Base-by-base conservation (phyloP, 2,329 filamentous ascomycete genomes). In the Curvularia spicifera region DNA sequence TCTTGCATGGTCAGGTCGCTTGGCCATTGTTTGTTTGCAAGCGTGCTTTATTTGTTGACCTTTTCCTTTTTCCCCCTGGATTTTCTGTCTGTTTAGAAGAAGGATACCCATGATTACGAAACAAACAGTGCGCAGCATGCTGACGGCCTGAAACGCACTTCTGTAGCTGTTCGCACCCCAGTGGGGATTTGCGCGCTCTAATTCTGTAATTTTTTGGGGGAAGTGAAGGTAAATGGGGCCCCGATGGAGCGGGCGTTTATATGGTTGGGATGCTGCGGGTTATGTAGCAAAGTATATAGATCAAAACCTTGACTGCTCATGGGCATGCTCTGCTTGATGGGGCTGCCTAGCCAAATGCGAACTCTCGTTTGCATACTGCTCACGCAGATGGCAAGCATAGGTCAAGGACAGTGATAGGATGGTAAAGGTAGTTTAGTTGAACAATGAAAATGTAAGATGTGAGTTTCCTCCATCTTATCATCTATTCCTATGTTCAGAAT, bases 61-160 rank as follows among this genome's bases (percentile, higher is more conserved):
- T n/a, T 42, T 56, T 54, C 48, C 26, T 43, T 26, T 15, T 20
- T 13, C 6, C 26, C 26, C 26, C 26, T 12, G 7, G 18, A 42
- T 8, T 42, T 58, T 45, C 26, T 60, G 45, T 53, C 49, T 42
- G 24, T 22, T 20, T 20, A 51, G n/a, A 39, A 51, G 35, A 51
- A 47, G 48, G 56, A 65, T 65, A 65, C 63, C 60, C 63, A 63
- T 57, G 60, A 59, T 56, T 63, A 52, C 46, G 44, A 37, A 53
- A 51, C 40, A 47, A 24, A 37, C 24, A 35, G 29, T 49, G 43
- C 20, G 39, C 39, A 47, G 20, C 35, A 43, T 45, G 31, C 20
- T 44, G 5, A 22, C 37, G 53, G 46, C 53, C 53, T 50, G 29
- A 13, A 15, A 43, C 40, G 40, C 40, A 43, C 22, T 43, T 43